Percentiles rank a stretch among this genome's conserved stretches.
Conservation (phyloP, 495 filamentous ascomycete genomes). For the Margaritispora aquatica region DNA sequence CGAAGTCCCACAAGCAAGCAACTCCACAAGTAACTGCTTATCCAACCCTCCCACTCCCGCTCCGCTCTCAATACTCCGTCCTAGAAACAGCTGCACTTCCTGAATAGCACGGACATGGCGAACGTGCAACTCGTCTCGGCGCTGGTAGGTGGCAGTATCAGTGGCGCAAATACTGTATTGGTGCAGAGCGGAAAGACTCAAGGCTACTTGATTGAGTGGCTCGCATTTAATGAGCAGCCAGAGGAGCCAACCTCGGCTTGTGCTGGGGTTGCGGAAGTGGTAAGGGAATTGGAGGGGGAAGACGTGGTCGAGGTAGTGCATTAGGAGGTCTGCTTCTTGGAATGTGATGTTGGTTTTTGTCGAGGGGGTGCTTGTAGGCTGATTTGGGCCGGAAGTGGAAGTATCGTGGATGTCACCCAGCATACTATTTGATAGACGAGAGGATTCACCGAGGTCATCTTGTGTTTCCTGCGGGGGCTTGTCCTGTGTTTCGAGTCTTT, state of each 20-base stretch:
- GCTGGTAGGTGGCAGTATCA: background rate
- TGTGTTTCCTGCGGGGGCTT: too few relatives aligned
- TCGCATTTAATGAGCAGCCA: slow-evolving; percentile 2
- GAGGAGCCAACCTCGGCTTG: slow-evolving; percentile 12
- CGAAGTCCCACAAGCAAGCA: background rate
- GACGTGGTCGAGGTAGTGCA: slow-evolving; percentile 15
- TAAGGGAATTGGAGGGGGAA: slow-evolving; percentile 15
- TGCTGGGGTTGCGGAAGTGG: background rate
- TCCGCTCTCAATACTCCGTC: background rate
- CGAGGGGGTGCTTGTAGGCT: too few relatives aligned
- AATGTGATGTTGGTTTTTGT: background rate
- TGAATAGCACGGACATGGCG: background rate
- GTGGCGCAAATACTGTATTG: background rate
- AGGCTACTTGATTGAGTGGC: slow-evolving; percentile 11
- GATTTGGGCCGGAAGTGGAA: too few relatives aligned
- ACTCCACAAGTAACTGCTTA: background rate
- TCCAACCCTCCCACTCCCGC: background rate
- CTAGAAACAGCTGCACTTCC: background rate
- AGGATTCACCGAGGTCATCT: background rate
- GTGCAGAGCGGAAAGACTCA: slow-evolving; percentile 1
- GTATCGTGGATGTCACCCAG: background rate
- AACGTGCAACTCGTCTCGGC: background rate
- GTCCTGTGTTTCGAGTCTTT: too few relatives aligned
- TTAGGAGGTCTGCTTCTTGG: slow-evolving; percentile 3
- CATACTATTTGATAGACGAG: background rate